Evolutionary conservation across 164 flowering plant genomes (phyloP).

Genomic region (Macadamia tetraphylla): DNA sequence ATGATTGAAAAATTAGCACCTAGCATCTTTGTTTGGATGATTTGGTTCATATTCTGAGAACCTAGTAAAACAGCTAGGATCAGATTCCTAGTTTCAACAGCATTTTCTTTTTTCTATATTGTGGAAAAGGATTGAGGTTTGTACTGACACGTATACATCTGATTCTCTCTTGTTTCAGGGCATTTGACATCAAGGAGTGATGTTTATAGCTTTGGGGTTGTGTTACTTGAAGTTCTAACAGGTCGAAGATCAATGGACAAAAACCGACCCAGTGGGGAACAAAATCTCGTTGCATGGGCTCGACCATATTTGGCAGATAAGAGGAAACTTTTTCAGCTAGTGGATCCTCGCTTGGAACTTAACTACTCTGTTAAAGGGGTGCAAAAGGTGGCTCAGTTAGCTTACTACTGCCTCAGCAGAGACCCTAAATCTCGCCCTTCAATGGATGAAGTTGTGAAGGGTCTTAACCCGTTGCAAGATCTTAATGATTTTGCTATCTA

Average conservation of each 20-base stretch:
- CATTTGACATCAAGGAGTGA: slow-evolving; percentile 94
- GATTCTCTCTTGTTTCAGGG: slow-evolving; percentile 37
- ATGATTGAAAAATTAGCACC: neutral
- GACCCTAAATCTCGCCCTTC: slow-evolving; percentile 81
- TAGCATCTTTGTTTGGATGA: neutral
- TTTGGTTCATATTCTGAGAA: slow-evolving; percentile 1
- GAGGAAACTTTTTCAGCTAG: slow-evolving; percentile 62
- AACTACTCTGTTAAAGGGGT: slow-evolving; percentile 82
- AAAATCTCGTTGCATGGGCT: slow-evolving; percentile 89
- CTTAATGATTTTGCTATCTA: slow-evolving; percentile 74
- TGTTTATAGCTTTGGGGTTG: slow-evolving; percentile 93
- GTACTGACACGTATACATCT: neutral
- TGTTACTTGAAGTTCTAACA: slow-evolving; percentile 84
- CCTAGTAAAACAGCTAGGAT: neutral
- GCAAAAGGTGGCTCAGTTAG: slow-evolving; percentile 73
- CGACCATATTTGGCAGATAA: slow-evolving; percentile 67
- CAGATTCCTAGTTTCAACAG: neutral
- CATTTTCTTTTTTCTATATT: neutral
- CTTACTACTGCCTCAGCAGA: slow-evolving; percentile 69
- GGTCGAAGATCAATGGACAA: slow-evolving; percentile 97
- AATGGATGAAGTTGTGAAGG: slow-evolving; percentile 85
- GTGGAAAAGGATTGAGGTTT: neutral
- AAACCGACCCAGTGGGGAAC: slow-evolving; percentile 81
- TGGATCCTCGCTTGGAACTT: slow-evolving; percentile 83
- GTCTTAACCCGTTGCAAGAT: slow-evolving; percentile 62